These are phyloP conservation scores for Calendula officinalis DNA, from an alignment of 129 eudicot genomes.

Conservation along the genomic window DNA sequence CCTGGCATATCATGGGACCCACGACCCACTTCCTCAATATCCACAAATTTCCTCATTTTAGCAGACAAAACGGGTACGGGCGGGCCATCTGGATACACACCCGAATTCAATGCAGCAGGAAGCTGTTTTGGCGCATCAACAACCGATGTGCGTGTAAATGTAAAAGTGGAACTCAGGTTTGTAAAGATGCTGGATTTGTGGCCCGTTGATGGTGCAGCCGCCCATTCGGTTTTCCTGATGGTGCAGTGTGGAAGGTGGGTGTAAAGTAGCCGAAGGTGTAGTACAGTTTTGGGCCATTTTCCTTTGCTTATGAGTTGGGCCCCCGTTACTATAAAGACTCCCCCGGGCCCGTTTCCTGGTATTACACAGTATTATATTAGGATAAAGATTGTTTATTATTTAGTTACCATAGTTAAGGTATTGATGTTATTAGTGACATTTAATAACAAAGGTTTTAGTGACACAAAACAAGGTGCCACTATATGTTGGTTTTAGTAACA, in stretches of 20 bases:
- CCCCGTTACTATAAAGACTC: conserved; percentile 81
- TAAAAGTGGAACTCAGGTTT: conserved; percentile 72
- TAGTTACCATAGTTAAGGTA: no score
- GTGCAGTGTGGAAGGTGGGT: conserved; percentile 74
- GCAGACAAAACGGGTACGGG: conserved; percentile 58
- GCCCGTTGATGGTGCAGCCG: conserved; percentile 50
- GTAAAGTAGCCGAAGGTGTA: conserved; percentile 77
- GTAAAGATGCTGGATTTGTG: conserved; percentile 65
- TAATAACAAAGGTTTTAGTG: no score
- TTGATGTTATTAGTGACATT: no score
- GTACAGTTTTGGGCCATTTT: conserved; percentile 68
- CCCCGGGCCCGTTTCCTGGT: conserved; percentile 37
- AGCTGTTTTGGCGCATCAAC: conserved; percentile 54
- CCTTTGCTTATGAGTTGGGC: conserved; percentile 83
- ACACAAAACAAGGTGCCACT: no score
- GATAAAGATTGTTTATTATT: no score
- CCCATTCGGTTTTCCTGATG: conserved; percentile 79
- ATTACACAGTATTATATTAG: no score
- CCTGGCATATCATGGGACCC: conserved; percentile 91
- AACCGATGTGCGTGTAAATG: conserved; percentile 54
- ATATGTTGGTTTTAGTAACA: no score
- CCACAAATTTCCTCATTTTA: conserved; percentile 66
- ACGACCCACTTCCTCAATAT: conserved; percentile 61
- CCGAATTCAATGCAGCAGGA: conserved; percentile 62
- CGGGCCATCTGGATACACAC: conserved; percentile 83